Evolutionary conservation across 1,139 yeast genomes (phyloP).

Genomic region (Yamadazyma dendronema): DNA sequence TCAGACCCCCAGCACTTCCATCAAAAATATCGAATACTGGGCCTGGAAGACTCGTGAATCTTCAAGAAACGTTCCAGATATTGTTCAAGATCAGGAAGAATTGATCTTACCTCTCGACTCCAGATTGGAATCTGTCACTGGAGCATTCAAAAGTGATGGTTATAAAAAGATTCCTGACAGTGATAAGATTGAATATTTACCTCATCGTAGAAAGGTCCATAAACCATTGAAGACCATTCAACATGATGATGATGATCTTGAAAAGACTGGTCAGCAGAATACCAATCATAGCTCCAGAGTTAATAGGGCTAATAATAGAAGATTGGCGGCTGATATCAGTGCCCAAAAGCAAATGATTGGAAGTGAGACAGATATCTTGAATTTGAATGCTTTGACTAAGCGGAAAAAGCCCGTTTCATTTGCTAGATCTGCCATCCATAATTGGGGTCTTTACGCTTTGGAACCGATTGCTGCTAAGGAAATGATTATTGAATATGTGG

Average conservation of each 20-base stretch:
- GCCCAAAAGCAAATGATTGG: constrained; percentile 78
- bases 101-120: constrained; percentile 26
- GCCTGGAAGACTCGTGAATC: constrained; percentile 59
- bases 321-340: constrained; percentile 87
- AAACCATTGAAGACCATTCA: constrained; percentile 58
- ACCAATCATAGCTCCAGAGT: constrained; percentile 69
- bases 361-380: constrained; percentile 76
- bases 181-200: constrained; percentile 71
- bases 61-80: constrained; percentile 17
- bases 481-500: constrained; percentile 98
- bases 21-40: constrained; percentile 57
- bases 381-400: constrained; percentile 76
- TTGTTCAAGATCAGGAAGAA: constrained; percentile 26
- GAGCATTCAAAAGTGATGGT: constrained; percentile 74
- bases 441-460: constrained; percentile 95
- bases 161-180: constrained; percentile 71
- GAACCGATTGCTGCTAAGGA: constrained; percentile 94
- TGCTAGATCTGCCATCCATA: constrained; percentile 95
- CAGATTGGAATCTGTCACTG: constrained; percentile 47
- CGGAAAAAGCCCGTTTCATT: constrained; percentile 92
- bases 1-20: constrained; percentile 20
- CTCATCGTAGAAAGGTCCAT: constrained; percentile 62
- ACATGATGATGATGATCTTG: constrained; percentile 53
- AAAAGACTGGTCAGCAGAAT: constrained; percentile 16
- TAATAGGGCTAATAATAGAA: constrained; percentile 83